Evolutionary conservation across 2,329 filamentous ascomycete species (phyloP), one percentile per base, ranked within the genome.

Genomic region (Apiospora hydei): DNA sequence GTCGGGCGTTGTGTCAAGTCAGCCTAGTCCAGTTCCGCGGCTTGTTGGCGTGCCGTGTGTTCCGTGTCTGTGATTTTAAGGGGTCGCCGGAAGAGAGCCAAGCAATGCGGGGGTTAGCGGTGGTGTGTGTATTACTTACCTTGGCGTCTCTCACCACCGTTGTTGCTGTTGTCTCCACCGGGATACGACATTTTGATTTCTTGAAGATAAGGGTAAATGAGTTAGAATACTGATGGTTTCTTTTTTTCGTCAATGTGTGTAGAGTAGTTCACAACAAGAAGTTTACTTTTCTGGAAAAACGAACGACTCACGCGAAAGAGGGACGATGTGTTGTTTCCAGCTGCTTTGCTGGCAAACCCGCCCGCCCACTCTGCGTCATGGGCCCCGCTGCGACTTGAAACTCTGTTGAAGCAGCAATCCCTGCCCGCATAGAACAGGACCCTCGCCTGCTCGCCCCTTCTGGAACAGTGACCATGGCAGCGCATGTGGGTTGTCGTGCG

Each of bases 81-180:
- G 69, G 49, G 51, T 30, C 30, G 26, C n/a, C 26, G 67, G 21
- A 41, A 64, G 57, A 30, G 18, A 30, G 26, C 26, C 34, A 64
- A 38, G 30, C 34, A 41, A 69, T 72, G 72, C 71, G 72, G 68
- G 71, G 72, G 70, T n/a, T 70, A 38, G 34, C 11, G 41, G 21
- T 41, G n/a, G 34, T 47, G 61, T 30, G 26, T 30, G 26, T 30
- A 30, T 71, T 49, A 71, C 72, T 64, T 72, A 76, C 75, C 75
- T 74, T 74, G 75, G 49, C 74, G 71, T 74, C 73, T 74, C 47
- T 76, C 73, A 67, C 67, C 71, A 71, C 74, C 44, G 21, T 69
- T 67, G 41, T 68, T 53, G 71, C 21, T 26, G 16, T 71, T 71
- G 44, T 77, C 61, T 70, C 74, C 66, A 64, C 69, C 69, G 70